Evolutionary conservation across 805 yeast species (phyloP), one percentile per base, ranked within the genome.

Genomic region (Nakazawaea holstii): DNA sequence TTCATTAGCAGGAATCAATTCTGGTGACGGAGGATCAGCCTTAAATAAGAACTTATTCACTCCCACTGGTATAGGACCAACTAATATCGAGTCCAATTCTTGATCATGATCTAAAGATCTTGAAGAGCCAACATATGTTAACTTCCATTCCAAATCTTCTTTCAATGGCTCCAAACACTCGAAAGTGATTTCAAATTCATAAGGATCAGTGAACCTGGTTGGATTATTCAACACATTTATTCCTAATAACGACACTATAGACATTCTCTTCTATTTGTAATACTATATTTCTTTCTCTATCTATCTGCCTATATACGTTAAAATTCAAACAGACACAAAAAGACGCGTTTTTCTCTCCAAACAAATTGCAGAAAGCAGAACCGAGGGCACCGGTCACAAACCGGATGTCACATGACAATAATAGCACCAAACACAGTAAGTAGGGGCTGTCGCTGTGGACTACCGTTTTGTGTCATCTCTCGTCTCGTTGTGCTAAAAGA

Each of bases 31-130:
- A 0, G 99, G 96, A 59, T 95, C 98, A 0, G 98, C 97, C 15
- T 87, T 80, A 64, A 94, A 86, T 9, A 91, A 76, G 59, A 94
- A 94, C 65, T 92, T 90, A 62, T 94, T 94, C 36, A 92, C 82
- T 1, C 99, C 99, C 1, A 94, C 96, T 0, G 99, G 99, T 2
- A 94, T 96, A 0, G 99, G 99, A 0, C 99, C 99, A 3, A 94
- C 99, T n/a, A 94, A 69, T 35, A 94, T 82, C 1, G 97, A 90
- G 61, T 94, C 99, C 47, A 94, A 72, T 62, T 91, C 97, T 66
- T 94, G 99, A 64, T 94, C 99, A 58, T 94, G 97, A 53, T 94
- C 97, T 44, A 89, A 65, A 35, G 97, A 89, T 41, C 95, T 77
- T 1, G 97, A 91, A 4, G 96, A 87, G 1, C 99, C 99, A 36